These are phyloP conservation scores for Themeda triandra DNA, from an alignment of 176 grass and related monocot species.

Conservation along the genomic window DNA sequence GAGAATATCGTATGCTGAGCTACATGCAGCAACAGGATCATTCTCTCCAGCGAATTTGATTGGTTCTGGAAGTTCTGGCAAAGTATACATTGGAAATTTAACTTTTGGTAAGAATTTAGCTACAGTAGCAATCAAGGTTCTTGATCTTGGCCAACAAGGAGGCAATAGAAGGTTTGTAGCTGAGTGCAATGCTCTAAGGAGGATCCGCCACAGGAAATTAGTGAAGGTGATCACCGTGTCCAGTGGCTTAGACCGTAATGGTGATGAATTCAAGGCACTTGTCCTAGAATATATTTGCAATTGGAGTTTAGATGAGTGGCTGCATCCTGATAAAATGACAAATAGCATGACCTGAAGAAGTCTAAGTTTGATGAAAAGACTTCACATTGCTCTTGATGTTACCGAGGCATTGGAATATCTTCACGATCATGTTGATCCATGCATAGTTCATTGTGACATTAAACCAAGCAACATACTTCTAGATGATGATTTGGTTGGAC, in stretches of 20 bases:
- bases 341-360: not conserved
- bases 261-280: constrained; percentile 33
- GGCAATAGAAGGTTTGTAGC: constrained; percentile 12
- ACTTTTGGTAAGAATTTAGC: not conserved
- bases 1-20: constrained; percentile 29
- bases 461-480: constrained; percentile 67
- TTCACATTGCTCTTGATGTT: constrained; percentile 18
- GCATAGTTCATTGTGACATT: constrained; percentile 59
- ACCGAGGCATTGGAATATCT: constrained; percentile 32
- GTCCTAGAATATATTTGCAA: constrained; percentile 32
- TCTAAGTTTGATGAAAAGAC: constrained; percentile 6
- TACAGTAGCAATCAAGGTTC: constrained; percentile 29
- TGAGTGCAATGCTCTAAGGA: constrained; percentile 30
- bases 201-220: constrained; percentile 20
- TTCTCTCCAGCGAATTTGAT: constrained; percentile 22
- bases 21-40: constrained; percentile 23
- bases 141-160: constrained; percentile 15
- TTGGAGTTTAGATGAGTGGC: constrained; percentile 28
- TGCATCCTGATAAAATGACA: not conserved
- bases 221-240: constrained; percentile 35
- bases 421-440: constrained; percentile 9
- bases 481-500: constrained; percentile 46
- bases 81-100: constrained; percentile 19
- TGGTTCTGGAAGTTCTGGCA: constrained; percentile 36
- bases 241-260: not conserved